A percentile compares a stretch with the other conserved stretches of the same genome.
These are phyloP conservation scores for Elsinoe necatrix DNA, from an alignment of 2,329 filamentous ascomycete species.

Conservation along the genomic window DNA sequence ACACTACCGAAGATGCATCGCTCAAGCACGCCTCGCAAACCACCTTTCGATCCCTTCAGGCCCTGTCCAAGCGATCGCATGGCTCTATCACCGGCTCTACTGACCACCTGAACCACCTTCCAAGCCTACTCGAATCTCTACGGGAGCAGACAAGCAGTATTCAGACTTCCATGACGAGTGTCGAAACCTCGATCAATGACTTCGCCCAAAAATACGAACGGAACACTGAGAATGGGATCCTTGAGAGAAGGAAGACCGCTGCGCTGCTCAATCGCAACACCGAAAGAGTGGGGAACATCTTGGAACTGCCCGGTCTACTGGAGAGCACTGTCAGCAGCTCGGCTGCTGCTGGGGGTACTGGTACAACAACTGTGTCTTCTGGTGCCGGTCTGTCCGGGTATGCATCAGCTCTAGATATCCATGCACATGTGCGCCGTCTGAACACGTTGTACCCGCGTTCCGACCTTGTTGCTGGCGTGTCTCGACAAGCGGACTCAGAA, in stretches of 20 bases:
- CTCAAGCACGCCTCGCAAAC: slow-evolving; percentile 76
- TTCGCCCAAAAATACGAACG: slow-evolving; percentile 82
- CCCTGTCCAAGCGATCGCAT: slow-evolving; percentile 81
- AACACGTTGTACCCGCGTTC: slow-evolving; percentile 76
- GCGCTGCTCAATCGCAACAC: slow-evolving; percentile 78
- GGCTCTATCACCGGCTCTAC: slow-evolving; percentile 75
- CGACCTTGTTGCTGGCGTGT: slow-evolving; percentile 62
- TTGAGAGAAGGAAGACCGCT: slow-evolving; percentile 68
- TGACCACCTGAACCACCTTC: slow-evolving; percentile 64
- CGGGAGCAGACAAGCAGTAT: slow-evolving; percentile 58
- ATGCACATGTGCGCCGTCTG: slow-evolving; percentile 85
- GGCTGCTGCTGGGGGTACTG: slow-evolving; percentile 31
- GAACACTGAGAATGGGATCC: slow-evolving; percentile 50
- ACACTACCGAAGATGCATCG: slow-evolving; percentile 65
- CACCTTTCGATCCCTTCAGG: slow-evolving; percentile 72
- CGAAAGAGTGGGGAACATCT: slow-evolving; percentile 79
- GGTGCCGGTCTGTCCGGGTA: slow-evolving; percentile 49
- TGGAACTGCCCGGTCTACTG: slow-evolving; percentile 80
- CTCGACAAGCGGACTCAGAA: slow-evolving; percentile 69
- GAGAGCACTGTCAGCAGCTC: slow-evolving; percentile 63
- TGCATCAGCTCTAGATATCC: slow-evolving; percentile 79
- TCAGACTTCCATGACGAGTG: slow-evolving; percentile 61
- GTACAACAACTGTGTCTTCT: slow-evolving; percentile 33
- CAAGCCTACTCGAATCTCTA: slow-evolving; percentile 62
- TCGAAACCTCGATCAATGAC: slow-evolving; percentile 67